Percentiles rank a stretch among this genome's conserved stretches.
phyloP scores from a whole-genome alignment of 805 yeast species.

The Candida krabiensis region DNA sequence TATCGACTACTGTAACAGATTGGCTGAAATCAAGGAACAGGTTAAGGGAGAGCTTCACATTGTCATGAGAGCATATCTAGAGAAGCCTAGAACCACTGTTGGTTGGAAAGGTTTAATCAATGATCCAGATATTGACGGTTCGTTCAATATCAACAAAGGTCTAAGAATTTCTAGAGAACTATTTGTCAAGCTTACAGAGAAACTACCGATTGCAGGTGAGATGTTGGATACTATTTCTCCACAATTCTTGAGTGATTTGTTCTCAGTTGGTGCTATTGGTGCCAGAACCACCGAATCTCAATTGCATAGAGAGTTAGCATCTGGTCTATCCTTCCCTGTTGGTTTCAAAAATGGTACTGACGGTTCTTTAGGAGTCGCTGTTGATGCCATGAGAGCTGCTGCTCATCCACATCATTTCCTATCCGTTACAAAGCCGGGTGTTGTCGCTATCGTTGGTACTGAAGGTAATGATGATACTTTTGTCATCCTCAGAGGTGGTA shows the following conservation, averaged over 20 bases:
- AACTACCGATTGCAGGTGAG: slow-evolving; percentile 92
- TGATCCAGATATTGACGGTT: slow-evolving; percentile 93
- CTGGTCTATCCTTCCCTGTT: slow-evolving; percentile 95
- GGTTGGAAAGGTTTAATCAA: slow-evolving; percentile 99
- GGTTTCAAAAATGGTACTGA: slow-evolving; percentile 99
- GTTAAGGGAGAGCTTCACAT: slow-evolving; percentile 75
- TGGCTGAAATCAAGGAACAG: slow-evolving; percentile 57
- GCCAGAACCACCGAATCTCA: slow-evolving; percentile 99
- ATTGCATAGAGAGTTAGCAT: slow-evolving; percentile 93
- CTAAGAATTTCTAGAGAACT: slow-evolving; percentile 83
- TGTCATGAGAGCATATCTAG: slow-evolving; percentile 96
- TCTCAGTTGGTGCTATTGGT: slow-evolving; percentile 97
- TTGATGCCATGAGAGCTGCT: slow-evolving; percentile 93
- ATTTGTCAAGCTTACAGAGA: slow-evolving; percentile 78
- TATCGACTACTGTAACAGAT: slow-evolving; percentile 74
- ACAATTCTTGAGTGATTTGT: slow-evolving; percentile 87
- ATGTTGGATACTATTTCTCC: slow-evolving; percentile 98
- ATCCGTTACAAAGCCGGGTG: slow-evolving; percentile 93
- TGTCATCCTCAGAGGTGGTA: slow-evolving; percentile 94
- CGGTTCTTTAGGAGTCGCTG: slow-evolving; percentile 90
- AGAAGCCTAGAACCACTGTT: slow-evolving; percentile 97
- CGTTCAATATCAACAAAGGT: slow-evolving; percentile 94
- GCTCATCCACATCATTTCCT: slow-evolving; percentile 91
- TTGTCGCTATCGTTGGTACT: slow-evolving; percentile 94
- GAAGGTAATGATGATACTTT: slow-evolving; percentile 91